Evolutionary conservation across 345 rosid genomes (phyloP).

Genomic region (Gossypium sturtianum): DNA sequence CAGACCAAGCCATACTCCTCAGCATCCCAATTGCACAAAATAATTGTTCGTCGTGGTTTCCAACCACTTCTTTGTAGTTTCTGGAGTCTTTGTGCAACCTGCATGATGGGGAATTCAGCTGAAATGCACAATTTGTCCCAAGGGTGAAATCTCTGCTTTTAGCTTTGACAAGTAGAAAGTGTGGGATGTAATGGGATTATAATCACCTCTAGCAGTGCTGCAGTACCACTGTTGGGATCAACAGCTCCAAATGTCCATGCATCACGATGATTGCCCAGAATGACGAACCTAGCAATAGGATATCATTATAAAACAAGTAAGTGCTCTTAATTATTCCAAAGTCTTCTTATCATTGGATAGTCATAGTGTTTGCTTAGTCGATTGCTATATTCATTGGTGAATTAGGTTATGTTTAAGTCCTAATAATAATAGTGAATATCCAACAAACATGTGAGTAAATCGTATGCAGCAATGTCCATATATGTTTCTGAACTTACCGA

Average conservation of each 20-base stretch:
- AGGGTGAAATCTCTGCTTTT: not conserved
- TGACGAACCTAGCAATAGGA: slow-evolving; percentile 43
- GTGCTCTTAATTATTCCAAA: not conserved
- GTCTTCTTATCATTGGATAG: not conserved
- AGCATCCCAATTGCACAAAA: slow-evolving; percentile 86
- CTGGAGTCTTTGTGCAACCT: slow-evolving; percentile 63
- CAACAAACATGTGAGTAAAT: not conserved
- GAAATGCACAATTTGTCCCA: not conserved
- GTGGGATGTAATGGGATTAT: not conserved
- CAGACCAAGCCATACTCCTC: slow-evolving; percentile 84
- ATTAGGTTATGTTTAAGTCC: not conserved
- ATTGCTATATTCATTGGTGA: not conserved
- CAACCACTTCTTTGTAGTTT: slow-evolving; percentile 61
- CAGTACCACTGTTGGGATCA: slow-evolving; percentile 89
- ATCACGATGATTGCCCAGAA: slow-evolving; percentile 83
- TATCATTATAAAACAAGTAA: not conserved
- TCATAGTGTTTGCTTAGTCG: not conserved
- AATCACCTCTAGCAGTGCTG: slow-evolving; percentile 66
- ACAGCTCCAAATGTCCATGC: slow-evolving; percentile 95
- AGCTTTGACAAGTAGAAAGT: not conserved
- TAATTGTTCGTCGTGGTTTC: slow-evolving; percentile 72
- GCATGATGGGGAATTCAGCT: slow-evolving; percentile 1
- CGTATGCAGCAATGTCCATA: not conserved
- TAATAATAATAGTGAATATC: not conserved
- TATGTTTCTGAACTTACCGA: slow-evolving; percentile 34